Base-by-base conservation (phyloP, 257 asterid genomes). In the Solanum tacnaense region DNA sequence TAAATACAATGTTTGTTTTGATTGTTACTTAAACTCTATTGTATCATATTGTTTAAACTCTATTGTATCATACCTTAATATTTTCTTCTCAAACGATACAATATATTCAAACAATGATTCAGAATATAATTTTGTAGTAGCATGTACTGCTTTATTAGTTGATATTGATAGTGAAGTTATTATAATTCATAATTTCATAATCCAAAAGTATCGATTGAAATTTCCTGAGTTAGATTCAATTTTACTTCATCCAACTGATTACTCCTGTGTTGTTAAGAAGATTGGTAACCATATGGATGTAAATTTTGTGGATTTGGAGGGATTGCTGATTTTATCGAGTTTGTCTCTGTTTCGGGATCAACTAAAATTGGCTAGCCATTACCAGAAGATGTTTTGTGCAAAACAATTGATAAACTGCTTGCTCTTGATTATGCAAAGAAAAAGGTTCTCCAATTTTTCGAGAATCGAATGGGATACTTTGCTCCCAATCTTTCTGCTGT, bases 401-500 rank as follows among this genome's bases (percentile, higher is more conserved):
- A 96, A 92, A 92, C 98, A 85, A 46, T 46, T 46, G 56, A 46
- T 13, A 46, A 46, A 46, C 18, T 46, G 71, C 98, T 97, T 44
- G 90, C 91, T 58, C 92, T 97, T 13, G 98, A 96, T 91, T 87
- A 92, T 58, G 94, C 97, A 68, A 97, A 97, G 92, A 95, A 96
- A 87, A 95, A 96, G 84, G 98, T 96, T 88, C 97, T 97, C 44
- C 97, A 97, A 88, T 97, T 94, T 90, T 96, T 97, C 39, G 99
- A 97, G 95, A 93, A 97, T 87, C 91, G 98, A 36, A 95, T 97
- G 98, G 98, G 98, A 18, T 95, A 93, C 85, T 93, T 97, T 81
- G 98, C 99, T 68, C 98, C 99, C 11, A 97, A 97, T 92, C 96
- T 97, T 72, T 95, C 98, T 13, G 98, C 98, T 87, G 93, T 97